These are phyloP conservation scores for Ceratobasidium theobromae DNA, from an alignment of 1,284 basidiomycete genomes.

Conservation along the genomic window DNA sequence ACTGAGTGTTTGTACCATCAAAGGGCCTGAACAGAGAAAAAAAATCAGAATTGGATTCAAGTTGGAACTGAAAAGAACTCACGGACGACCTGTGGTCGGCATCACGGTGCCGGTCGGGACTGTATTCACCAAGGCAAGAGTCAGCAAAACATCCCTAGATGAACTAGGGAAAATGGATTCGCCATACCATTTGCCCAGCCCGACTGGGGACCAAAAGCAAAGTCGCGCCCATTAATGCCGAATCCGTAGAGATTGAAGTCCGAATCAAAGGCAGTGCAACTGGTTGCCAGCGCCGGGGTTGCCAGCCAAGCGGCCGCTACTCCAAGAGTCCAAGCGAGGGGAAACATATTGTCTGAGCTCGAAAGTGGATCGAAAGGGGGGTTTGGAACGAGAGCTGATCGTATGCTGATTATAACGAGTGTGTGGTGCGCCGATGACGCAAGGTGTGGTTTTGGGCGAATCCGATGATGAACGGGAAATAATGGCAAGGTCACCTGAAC, in stretches of 20 bases:
- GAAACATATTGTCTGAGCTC: conserved; percentile 2
- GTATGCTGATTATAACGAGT: conserved; percentile 18
- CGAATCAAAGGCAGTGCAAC: conserved; percentile 69
- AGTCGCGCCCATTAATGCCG: conserved; percentile 73
- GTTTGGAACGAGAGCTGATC: not conserved
- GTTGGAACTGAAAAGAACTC: conserved; percentile 42
- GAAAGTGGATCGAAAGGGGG: not conserved
- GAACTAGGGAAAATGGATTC: not conserved
- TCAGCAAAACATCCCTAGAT: conserved; percentile 20
- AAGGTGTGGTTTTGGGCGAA: not conserved
- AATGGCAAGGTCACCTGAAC: conserved; percentile 4
- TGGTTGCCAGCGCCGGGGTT: conserved; percentile 42
- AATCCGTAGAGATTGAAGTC: conserved; percentile 72
- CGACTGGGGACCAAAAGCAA: conserved; percentile 63
- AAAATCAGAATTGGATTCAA: conserved; percentile 2
- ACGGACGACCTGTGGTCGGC: conserved; percentile 68
- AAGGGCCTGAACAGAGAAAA: conserved; percentile 55
- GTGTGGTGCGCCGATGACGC: conserved; percentile 27
- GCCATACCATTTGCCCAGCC: conserved; percentile 61
- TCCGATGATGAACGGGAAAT: not conserved
- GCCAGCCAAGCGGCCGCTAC: conserved; percentile 19
- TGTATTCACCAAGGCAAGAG: conserved; percentile 38
- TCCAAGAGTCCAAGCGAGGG: conserved; percentile 16
- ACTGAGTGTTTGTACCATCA: conserved; percentile 63
- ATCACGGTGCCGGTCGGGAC: conserved; percentile 59